These are phyloP conservation scores for Dactylella cylindrospora DNA, from an alignment of 2,329 filamentous ascomycete species.

Conservation along the genomic window DNA sequence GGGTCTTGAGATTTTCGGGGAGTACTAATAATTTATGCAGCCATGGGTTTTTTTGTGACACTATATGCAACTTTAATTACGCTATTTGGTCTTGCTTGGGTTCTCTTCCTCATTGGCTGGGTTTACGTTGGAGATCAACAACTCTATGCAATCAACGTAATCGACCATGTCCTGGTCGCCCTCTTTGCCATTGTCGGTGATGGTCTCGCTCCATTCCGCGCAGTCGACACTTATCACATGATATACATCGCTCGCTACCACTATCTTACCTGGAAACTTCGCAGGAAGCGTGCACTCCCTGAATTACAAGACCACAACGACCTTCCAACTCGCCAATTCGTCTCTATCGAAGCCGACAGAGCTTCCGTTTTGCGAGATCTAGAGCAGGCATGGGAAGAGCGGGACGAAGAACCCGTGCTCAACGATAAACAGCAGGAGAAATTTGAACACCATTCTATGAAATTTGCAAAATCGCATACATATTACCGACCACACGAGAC, in stretches of 20 bases:
- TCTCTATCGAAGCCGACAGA: slow-evolving; percentile 55
- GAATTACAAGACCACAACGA: slow-evolving; percentile 69
- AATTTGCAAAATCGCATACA: slow-evolving; percentile 78
- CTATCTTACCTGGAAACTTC: slow-evolving; percentile 65
- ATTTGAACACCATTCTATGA: slow-evolving; percentile 74
- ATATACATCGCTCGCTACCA: slow-evolving; percentile 75
- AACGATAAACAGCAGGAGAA: slow-evolving; percentile 66
- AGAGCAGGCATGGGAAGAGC: slow-evolving; percentile 41
- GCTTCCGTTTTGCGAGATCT: slow-evolving; percentile 49
- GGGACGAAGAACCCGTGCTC: slow-evolving; percentile 63
- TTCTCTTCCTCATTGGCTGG: slow-evolving; percentile 88
- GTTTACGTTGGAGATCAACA: slow-evolving; percentile 76
- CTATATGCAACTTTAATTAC: slow-evolving; percentile 81
- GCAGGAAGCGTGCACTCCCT: slow-evolving; percentile 64
- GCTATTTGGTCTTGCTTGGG: slow-evolving; percentile 81
- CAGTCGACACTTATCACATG: slow-evolving; percentile 85
- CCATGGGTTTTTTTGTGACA: slow-evolving; percentile 79
- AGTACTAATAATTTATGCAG: slow-evolving; percentile 50
- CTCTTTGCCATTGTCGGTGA: slow-evolving; percentile 72
- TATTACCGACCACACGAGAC: slow-evolving; percentile 91
- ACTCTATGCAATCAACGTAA: slow-evolving; percentile 68
- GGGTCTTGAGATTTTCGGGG: not conserved
- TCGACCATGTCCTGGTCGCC: slow-evolving; percentile 70
- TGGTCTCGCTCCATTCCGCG: slow-evolving; percentile 71
- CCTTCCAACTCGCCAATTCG: slow-evolving; percentile 57